Evolutionary conservation across 345 rosid genomes (phyloP), one percentile per base, ranked within the genome.

Genomic region (Boechera stricta): DNA sequence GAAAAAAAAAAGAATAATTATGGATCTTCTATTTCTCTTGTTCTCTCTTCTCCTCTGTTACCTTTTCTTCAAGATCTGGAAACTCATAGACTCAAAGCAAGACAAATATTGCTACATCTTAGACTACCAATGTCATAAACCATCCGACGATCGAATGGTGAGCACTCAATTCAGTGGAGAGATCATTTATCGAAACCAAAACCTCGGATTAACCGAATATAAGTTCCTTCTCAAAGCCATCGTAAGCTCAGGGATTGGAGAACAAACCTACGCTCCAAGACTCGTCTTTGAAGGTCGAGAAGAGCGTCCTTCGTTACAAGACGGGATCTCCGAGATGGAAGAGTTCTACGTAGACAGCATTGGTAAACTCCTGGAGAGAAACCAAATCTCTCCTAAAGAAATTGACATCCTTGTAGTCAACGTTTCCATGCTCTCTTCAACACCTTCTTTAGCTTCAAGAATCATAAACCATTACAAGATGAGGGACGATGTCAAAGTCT

Each of bases 321-420:
- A 94, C 12, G 86, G 82, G 32, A 77, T 89, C 81, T 32, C 44
- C 1, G 98, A 94, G 89, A 89, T 92, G 97, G 97, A 94, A 9
- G 98, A 94, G 68, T 89, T 94, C 68, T 92, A 87, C 48, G 6
- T 67, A 1, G 96, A 88, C 47, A 87, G 87, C 85, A 80, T 94
- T 8, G 81, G 59, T 0, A 92, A 88, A 68, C 77, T 92, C 62
- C 52, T 95, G 48, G 71, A 80, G 52, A 85, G 97, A 77, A 72
- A 90, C 18, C 86, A 90, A 42, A 32, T 92, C 51, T 86, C 97
- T 0, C 79, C 98, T 35, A 51, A 78, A 47, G 88, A 95, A 61
- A 84, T 95, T 16, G 97, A 95, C 60, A 80, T 89, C 33, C 87
- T 95, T 3, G 88, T 91, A 18, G 96, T 94, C 41, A 94, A 94